Percentiles rank a stretch among this genome's conserved stretches.
Evolutionary conservation across 1,139 yeast genomes (phyloP).

Genomic region (Debaryomyces robertsiae): DNA sequence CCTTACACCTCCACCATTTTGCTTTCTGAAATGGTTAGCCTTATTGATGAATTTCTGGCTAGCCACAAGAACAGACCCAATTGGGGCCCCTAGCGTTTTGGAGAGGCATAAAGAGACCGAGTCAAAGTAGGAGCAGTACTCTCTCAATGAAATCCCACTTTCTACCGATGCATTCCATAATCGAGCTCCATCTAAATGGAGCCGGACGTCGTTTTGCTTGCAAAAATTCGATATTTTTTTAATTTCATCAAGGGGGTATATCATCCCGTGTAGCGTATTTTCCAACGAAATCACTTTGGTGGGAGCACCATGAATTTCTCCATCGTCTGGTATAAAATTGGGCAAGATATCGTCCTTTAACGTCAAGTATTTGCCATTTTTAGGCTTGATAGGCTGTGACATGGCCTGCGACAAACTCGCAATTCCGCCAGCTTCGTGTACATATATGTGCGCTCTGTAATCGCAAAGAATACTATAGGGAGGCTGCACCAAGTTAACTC

Average conservation of each 20-base stretch:
- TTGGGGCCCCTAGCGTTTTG: constrained; percentile 49
- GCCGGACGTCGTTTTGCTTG: constrained; percentile 32
- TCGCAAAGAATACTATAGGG: constrained; percentile 48
- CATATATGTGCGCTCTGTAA: constrained; percentile 41
- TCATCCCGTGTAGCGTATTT: constrained; percentile 49
- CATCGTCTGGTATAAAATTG: constrained; percentile 47
- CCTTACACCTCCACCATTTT: constrained; percentile 51
- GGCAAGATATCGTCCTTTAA: constrained; percentile 42
- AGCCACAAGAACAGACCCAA: constrained; percentile 47
- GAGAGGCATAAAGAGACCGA: constrained; percentile 50
- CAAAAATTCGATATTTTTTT: constrained; percentile 41
- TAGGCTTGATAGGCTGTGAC: constrained; percentile 44
- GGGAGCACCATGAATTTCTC: constrained; percentile 52
- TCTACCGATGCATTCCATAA: constrained; percentile 50
- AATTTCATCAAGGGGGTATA: constrained; percentile 47
- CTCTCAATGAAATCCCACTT: constrained; percentile 40
- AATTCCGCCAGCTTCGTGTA: constrained; percentile 49
- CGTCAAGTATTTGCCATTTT: constrained; percentile 41
- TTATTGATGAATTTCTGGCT: constrained; percentile 34
- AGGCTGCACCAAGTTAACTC: constrained; percentile 47
- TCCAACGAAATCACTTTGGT: constrained; percentile 49
- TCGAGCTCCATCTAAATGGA: constrained; percentile 52
- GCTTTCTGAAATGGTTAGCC: constrained; percentile 51
- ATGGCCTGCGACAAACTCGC: constrained; percentile 50
- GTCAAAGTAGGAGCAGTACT: constrained; percentile 45